Evolutionary conservation across 1,139 yeast species (phyloP).

Genomic region (Hansenula anomala): DNA sequence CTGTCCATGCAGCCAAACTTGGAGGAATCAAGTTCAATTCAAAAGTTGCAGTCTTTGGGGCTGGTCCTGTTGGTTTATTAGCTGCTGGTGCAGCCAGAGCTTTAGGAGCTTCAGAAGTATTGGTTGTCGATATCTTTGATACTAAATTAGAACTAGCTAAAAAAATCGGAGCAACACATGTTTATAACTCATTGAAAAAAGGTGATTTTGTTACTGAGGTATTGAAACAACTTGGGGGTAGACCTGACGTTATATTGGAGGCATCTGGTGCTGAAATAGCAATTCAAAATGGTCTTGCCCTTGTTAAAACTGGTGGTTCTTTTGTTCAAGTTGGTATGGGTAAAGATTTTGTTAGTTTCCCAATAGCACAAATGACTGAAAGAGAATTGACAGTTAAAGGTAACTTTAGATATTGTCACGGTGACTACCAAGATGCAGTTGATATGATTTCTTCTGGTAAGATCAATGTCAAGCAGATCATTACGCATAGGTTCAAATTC

Average conservation of each 20-base stretch:
- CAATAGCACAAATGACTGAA: conserved; percentile 65
- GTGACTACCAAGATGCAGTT: conserved; percentile 76
- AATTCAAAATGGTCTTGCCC: conserved; percentile 56
- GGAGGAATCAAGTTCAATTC: conserved; percentile 72
- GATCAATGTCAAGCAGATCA: conserved; percentile 58
- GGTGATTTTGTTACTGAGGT: conserved; percentile 35
- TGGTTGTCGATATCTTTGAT: conserved; percentile 28
- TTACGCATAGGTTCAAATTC: conserved; percentile 74
- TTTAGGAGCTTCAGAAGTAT: conserved; percentile 62
- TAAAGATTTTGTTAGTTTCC: conserved; percentile 60
- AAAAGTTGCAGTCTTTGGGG: conserved; percentile 76
- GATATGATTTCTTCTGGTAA: conserved; percentile 57
- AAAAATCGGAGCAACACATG: conserved; percentile 38
- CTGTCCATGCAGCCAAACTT: conserved; percentile 73
- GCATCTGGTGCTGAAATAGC: conserved; percentile 74
- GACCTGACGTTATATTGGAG: conserved; percentile 61
- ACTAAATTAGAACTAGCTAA: conserved; percentile 25
- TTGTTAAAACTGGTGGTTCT: conserved; percentile 57
- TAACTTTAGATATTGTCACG: conserved; percentile 75
- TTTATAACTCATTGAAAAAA: conserved; percentile 47
- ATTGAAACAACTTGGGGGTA: conserved; percentile 28
- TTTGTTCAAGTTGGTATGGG: conserved; percentile 80
- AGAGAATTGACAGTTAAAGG: conserved; percentile 72
- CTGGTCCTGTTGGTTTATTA: conserved; percentile 89
- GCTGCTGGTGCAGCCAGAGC: conserved; percentile 76